These are phyloP conservation scores for Furcasterigmium sp. DNA, from an alignment of 2,329 filamentous ascomycete genomes.

Conservation along the genomic window DNA sequence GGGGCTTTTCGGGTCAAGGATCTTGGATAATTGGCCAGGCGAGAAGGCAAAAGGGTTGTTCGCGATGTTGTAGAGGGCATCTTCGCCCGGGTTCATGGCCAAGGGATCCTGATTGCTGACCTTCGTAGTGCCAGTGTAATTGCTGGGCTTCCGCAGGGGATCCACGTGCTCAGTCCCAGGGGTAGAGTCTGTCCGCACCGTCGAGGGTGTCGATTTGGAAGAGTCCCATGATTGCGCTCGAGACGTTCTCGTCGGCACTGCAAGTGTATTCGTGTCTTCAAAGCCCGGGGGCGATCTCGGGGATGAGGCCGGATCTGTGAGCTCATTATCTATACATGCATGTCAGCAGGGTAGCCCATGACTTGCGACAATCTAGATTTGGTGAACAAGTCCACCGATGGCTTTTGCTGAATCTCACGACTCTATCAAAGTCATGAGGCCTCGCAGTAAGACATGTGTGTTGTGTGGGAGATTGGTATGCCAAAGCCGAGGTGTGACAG, in stretches of 20 bases:
- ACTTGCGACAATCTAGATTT: too few species aligned
- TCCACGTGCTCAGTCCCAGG: neutral
- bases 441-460: too few species aligned
- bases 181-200: neutral
- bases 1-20: slow-evolving; percentile 45
- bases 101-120: slow-evolving; percentile 7
- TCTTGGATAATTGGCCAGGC: slow-evolving; percentile 46
- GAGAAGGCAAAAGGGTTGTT: slow-evolving; percentile 53
- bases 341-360: too few species aligned
- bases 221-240: slow-evolving; percentile 12
- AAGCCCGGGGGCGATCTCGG: neutral
- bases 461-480: slow-evolving; percentile 1
- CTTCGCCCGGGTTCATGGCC: slow-evolving; percentile 50
- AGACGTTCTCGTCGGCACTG: slow-evolving; percentile 13
- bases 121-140: slow-evolving; percentile 9
- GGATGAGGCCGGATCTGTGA: neutral
- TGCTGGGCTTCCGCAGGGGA: slow-evolving; percentile 1
- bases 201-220: slow-evolving; percentile 7
- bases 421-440: too few species aligned
- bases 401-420: too few species aligned
- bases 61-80: slow-evolving; percentile 63
- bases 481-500: slow-evolving; percentile 1
- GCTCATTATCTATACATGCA: neutral
- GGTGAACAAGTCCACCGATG: too few species aligned
- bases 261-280: slow-evolving; percentile 11